Percentiles rank a stretch among this genome's conserved stretches.
phyloP scores from a whole-genome alignment of 1,284 basidiomycete species.

The Cutaneotrichosporon cavernicola region DNA sequence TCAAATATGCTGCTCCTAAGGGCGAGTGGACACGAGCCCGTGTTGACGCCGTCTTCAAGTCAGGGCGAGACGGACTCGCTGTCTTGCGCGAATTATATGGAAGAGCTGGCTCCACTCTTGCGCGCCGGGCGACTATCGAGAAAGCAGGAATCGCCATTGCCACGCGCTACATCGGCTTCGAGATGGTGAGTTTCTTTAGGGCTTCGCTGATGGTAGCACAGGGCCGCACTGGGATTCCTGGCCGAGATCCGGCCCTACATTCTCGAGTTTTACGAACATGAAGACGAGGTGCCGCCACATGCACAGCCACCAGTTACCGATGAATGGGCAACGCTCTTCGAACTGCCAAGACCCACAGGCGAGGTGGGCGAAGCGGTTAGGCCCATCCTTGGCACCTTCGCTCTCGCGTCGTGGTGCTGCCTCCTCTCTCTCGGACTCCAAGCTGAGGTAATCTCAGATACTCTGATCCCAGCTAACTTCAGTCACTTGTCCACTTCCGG shows the following conservation, averaged over 20 bases:
- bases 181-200: constrained; percentile 33
- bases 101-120: constrained; percentile 15
- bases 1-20: constrained; percentile 10
- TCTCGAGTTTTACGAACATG: constrained; percentile 29
- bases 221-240: constrained; percentile 27
- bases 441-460: constrained; percentile 18
- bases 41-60: constrained; percentile 12
- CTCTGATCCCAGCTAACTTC: neutral
- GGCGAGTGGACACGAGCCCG: neutral
- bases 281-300: neutral
- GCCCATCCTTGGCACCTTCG: constrained; percentile 22
- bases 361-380: constrained; percentile 21
- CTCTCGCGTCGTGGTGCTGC: constrained; percentile 33
- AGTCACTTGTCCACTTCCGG: neutral
- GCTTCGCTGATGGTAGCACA: constrained; percentile 23
- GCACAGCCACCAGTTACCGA: neutral
- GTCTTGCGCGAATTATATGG: constrained; percentile 31
- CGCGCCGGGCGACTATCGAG: constrained; percentile 37
- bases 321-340: constrained; percentile 5
- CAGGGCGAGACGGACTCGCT: constrained; percentile 22
- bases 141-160: constrained; percentile 29
- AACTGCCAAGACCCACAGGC: constrained; percentile 15
- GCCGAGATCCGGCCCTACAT: constrained; percentile 24
- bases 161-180: constrained; percentile 26
- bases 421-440: constrained; percentile 21